These are phyloP conservation scores for Amanita pseudoporphyria DNA, from an alignment of 768 basidiomycete species.

Conservation along the genomic window DNA sequence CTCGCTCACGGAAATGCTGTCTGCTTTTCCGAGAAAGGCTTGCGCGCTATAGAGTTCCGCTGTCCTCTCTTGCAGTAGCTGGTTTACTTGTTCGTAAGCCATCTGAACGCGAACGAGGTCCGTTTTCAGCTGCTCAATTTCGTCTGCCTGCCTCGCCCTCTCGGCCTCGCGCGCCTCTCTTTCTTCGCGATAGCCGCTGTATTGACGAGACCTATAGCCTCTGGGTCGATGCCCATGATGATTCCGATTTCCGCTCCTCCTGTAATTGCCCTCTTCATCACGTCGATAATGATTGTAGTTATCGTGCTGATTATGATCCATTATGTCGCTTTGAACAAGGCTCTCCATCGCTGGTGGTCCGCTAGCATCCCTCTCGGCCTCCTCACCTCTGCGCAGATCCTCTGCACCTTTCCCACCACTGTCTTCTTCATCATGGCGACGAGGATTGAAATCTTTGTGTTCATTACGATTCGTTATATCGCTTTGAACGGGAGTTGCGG, in stretches of 20 bases:
- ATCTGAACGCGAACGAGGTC: not conserved
- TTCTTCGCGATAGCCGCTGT: too few species aligned
- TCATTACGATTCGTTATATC: too few species aligned
- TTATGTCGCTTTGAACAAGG: not conserved
- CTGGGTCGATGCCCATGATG: too few species aligned
- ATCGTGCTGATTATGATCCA: not conserved
- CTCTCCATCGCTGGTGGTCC: not conserved
- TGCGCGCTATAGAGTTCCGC: conserved; percentile 41
- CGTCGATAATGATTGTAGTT: not conserved
- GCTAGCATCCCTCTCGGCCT: not conserved
- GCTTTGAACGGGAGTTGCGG: too few species aligned
- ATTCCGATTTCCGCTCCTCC: not conserved
- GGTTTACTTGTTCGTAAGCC: conserved; percentile 10
- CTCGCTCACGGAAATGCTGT: conserved; percentile 34
- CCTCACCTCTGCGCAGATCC: too few species aligned
- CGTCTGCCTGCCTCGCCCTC: not conserved
- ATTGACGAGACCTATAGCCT: not conserved
- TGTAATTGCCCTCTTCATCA: not conserved
- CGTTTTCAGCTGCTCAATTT: not conserved
- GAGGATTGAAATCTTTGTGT: too few species aligned
- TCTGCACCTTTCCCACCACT: too few species aligned
- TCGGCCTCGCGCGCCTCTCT: too few species aligned
- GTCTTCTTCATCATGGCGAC: too few species aligned
- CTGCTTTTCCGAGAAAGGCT: conserved; percentile 36
- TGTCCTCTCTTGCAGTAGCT: conserved; percentile 31